Percentiles rank a stretch among this genome's conserved stretches.
Evolutionary conservation across 1,284 basidiomycete genomes (phyloP).

Genomic region (Moesziomyces antarcticus): DNA sequence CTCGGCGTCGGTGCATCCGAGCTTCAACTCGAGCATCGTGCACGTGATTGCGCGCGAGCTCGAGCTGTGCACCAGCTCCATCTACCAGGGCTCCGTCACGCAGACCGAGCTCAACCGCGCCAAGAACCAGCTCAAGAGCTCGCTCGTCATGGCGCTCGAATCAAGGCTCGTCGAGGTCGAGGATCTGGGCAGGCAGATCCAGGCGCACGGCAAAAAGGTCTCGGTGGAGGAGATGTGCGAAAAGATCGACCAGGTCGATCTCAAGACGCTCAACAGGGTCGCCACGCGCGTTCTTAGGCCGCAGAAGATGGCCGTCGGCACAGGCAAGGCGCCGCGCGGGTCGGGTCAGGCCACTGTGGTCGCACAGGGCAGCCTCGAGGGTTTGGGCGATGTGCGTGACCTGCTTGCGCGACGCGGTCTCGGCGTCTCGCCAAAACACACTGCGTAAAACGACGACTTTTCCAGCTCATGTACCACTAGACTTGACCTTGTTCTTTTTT

Average conservation of each 20-base stretch:
- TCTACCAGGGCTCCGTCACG: conserved; percentile 71
- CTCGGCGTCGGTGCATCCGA: conserved; percentile 86
- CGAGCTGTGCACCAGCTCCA: conserved; percentile 68
- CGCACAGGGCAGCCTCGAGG: conserved; percentile 59
- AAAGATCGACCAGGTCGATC: conserved; percentile 83
- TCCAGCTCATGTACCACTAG: too few relatives aligned
- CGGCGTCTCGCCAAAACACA: conserved; percentile 45
- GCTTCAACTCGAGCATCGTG: conserved; percentile 76
- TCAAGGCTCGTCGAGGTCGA: conserved; percentile 80
- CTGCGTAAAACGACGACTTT: not conserved
- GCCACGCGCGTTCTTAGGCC: conserved; percentile 77
- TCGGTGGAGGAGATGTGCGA: conserved; percentile 90
- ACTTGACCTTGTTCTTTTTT: too few relatives aligned
- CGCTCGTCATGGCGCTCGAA: conserved; percentile 94
- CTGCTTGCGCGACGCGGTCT: conserved; percentile 56
- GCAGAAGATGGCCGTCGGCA: conserved; percentile 29
- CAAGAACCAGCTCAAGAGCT: conserved; percentile 95
- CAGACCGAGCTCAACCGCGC: conserved; percentile 81
- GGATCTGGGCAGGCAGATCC: conserved; percentile 76
- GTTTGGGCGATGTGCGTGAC: conserved; percentile 58
- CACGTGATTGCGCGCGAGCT: conserved; percentile 87
- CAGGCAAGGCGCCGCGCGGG: conserved; percentile 23
- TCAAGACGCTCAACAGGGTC: conserved; percentile 78
- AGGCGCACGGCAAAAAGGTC: conserved; percentile 90
- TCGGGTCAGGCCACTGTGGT: conserved; percentile 61